Evolutionary conservation across 2,329 filamentous ascomycete species (phyloP), one percentile per base, ranked within the genome.

Genomic region (Exophiala sp.): DNA sequence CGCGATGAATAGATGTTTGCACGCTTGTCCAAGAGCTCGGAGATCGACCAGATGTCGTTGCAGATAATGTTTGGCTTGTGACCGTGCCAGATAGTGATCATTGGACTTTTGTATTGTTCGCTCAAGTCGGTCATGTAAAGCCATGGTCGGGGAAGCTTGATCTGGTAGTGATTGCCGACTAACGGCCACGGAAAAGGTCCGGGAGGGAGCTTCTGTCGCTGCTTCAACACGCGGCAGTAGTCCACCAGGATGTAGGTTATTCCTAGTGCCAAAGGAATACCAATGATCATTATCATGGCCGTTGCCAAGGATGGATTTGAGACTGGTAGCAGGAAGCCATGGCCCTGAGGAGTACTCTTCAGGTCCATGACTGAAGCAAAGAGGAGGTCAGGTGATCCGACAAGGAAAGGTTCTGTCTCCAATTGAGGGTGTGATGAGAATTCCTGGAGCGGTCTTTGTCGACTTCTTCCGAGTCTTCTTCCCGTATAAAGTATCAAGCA

Each of bases 61-160:
- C 73, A 62, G 3, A 73, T 60, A 3, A 74, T 68, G 11, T 69
- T 57, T 34, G 68, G 68, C 7, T 60, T 55, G 0, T 63, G 68
- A 18, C 77, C 76, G 40, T 81, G 77, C 80, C 79, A 82, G 58
- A 80, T 75, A 0, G 80, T 82, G 41, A 83, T 76, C 10, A 82
- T 63, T 0, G 78, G 75, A 0, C 74, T 69, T 4, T 76, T 65
- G 62, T 80, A 77, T 44, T 69, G 62, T 59, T 78, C 40, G 40
- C 16, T 10, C 40, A 42, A 21, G 14, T 42, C 40, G 16, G 40
- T 21, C 40, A 42, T 42, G 8, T 42, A 42, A 24, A 42, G 40
- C 40, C 40, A 42, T 42, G 40, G 40, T 24, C 40, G 40, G 12
- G 40, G 40, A 11, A 42, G 40, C 16, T 42, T 42, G 40, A 42